Evolutionary conservation across 179 eudicot species (phyloP).

Genomic region (Pouteria campechiana): DNA sequence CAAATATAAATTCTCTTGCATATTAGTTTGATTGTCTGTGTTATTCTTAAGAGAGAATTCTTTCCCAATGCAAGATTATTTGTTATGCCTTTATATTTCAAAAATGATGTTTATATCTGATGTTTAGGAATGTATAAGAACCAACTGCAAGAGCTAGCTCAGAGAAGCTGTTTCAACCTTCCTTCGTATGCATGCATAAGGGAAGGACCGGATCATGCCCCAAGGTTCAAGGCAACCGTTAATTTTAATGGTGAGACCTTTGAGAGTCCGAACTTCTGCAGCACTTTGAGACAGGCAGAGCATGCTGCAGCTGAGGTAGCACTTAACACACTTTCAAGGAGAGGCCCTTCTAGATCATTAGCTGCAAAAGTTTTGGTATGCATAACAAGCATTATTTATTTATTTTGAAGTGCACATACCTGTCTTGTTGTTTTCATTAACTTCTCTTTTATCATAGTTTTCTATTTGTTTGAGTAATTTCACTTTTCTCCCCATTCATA

Average conservation of each 20-base stretch:
- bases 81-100: too few species aligned
- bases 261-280: slow-evolving; percentile 42
- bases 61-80: too few species aligned
- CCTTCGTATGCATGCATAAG: slow-evolving; percentile 54
- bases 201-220: slow-evolving; percentile 63
- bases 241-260: slow-evolving; percentile 49
- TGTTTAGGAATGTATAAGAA: slow-evolving; percentile 40
- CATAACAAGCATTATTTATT: too few species aligned
- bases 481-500: too few species aligned
- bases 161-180: slow-evolving; percentile 56
- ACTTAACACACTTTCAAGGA: slow-evolving; percentile 30
- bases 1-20: too few species aligned
- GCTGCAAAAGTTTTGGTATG: slow-evolving; percentile 47
- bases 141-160: slow-evolving; percentile 59
- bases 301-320: slow-evolving; percentile 66
- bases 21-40: too few species aligned
- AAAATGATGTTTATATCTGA: neutral
- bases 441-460: too few species aligned
- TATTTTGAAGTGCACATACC: too few species aligned
- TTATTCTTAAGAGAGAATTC: too few species aligned
- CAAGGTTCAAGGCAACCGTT: slow-evolving; percentile 51
- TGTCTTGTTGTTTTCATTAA: too few species aligned
- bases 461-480: too few species aligned
- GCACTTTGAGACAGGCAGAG: slow-evolving; percentile 48
- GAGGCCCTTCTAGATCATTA: slow-evolving; percentile 48